These are phyloP conservation scores for Annulohypoxylon stygium DNA, from an alignment of 495 filamentous ascomycete species.

Conservation along the genomic window DNA sequence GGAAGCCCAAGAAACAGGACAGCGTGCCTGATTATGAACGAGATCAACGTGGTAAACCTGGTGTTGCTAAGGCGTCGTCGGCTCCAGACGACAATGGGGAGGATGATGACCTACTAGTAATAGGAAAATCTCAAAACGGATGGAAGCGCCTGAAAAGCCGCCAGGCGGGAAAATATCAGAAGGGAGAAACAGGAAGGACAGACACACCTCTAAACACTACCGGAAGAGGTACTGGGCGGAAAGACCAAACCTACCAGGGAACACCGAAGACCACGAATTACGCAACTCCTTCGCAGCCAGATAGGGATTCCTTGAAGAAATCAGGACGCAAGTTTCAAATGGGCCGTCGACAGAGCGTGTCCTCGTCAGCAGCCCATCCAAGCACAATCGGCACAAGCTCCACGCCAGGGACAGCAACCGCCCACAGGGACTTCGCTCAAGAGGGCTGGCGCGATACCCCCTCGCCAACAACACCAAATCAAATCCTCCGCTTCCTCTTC, in stretches of 20 bases:
- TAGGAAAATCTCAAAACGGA: background rate
- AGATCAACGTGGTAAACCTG: background rate
- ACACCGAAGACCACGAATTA: constrained; percentile 14
- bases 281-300: background rate
- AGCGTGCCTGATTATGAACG: background rate
- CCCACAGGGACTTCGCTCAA: background rate
- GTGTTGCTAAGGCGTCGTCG: background rate
- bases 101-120: background rate
- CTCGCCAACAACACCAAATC: constrained; percentile 36
- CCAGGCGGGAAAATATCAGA: background rate
- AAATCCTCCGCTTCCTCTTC: constrained; percentile 32
- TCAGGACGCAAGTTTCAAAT: constrained; percentile 11
- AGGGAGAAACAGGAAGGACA: background rate
- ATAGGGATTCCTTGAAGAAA: constrained; percentile 1
- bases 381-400: constrained; percentile 31
- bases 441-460: constrained; percentile 37
- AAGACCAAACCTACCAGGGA: background rate
- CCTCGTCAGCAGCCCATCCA: constrained; percentile 19
- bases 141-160: background rate
- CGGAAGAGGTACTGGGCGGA: background rate
- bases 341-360: constrained; percentile 22
- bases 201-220: background rate
- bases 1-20: constrained; percentile 21
- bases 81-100: constrained; percentile 1
- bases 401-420: constrained; percentile 21